phyloP scores from a whole-genome alignment of 805 yeast species.

The Yarrowia bubula region DNA sequence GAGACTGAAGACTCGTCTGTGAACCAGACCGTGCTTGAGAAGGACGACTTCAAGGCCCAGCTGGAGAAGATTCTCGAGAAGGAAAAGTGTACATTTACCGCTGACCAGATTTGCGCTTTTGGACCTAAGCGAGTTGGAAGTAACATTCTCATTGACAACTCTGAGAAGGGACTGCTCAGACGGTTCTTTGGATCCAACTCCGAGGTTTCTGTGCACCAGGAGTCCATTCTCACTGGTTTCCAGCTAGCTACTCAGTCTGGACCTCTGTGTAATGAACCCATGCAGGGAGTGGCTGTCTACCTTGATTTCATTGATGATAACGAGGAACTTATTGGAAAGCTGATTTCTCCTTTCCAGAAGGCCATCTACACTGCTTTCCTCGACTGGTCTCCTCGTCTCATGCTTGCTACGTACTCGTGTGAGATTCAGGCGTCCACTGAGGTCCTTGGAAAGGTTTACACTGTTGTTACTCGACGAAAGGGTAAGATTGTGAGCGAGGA shows the following conservation, averaged over 20 bases:
- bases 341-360: conserved; percentile 71
- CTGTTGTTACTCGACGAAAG: conserved; percentile 83
- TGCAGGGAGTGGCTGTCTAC: conserved; percentile 65
- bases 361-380: conserved; percentile 66
- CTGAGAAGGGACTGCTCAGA: neutral
- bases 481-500: conserved; percentile 88
- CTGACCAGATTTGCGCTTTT: conserved; percentile 55
- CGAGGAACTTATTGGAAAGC: conserved; percentile 56
- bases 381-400: conserved; percentile 83
- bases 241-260: conserved; percentile 81
- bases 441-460: conserved; percentile 91
- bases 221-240: conserved; percentile 75
- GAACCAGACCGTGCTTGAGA: conserved; percentile 31
- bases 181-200: neutral
- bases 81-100: conserved; percentile 18
- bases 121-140: conserved; percentile 79
- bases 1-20: conserved; percentile 34
- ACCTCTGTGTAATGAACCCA: conserved; percentile 82
- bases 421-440: conserved; percentile 95
- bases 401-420: conserved; percentile 90
- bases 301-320: conserved; percentile 34
- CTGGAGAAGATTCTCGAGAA: neutral
- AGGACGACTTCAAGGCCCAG: neutral
- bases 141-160: conserved; percentile 61
- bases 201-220: conserved; percentile 45